Percentiles rank a stretch among this genome's conserved stretches.
phyloP scores from a whole-genome alignment of 2,329 filamentous ascomycete species.

The Colletotrichum godetiae region DNA sequence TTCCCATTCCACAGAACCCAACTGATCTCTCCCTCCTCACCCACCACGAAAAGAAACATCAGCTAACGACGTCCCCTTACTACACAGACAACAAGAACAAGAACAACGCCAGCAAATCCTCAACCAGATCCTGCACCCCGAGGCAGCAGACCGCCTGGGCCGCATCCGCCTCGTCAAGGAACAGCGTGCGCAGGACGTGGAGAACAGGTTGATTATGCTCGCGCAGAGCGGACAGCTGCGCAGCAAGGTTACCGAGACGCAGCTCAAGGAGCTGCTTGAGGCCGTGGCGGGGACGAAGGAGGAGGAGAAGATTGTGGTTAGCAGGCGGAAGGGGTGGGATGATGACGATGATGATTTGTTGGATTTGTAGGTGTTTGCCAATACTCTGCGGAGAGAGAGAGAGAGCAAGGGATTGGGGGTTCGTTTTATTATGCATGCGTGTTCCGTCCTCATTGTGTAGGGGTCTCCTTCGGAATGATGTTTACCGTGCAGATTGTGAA shows the following conservation, averaged over 20 bases:
- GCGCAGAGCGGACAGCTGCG: slow-evolving; percentile 89
- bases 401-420: not conserved
- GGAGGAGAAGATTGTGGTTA: slow-evolving; percentile 89
- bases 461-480: not conserved
- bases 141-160: slow-evolving; percentile 90
- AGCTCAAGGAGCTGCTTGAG: slow-evolving; percentile 91
- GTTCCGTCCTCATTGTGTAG: not conserved
- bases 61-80: slow-evolving; percentile 28
- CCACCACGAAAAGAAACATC: not conserved
- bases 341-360: slow-evolving; percentile 85
- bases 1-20: too few species aligned
- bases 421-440: not conserved
- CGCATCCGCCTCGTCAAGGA: slow-evolving; percentile 97
- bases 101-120: slow-evolving; percentile 84
- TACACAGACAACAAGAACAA: slow-evolving; percentile 58
- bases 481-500: not conserved
- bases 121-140: slow-evolving; percentile 92
- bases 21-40: too few species aligned
- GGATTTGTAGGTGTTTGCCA: slow-evolving; percentile 58
- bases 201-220: slow-evolving; percentile 92
- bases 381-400: not conserved
- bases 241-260: slow-evolving; percentile 88
- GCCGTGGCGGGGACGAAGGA: slow-evolving; percentile 84
- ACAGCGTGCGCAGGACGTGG: slow-evolving; percentile 87
- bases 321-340: slow-evolving; percentile 83